Percentiles rank a stretch among this genome's conserved stretches.
phyloP scores from a whole-genome alignment of 129 eudicot species.

The Apium graveolens region DNA sequence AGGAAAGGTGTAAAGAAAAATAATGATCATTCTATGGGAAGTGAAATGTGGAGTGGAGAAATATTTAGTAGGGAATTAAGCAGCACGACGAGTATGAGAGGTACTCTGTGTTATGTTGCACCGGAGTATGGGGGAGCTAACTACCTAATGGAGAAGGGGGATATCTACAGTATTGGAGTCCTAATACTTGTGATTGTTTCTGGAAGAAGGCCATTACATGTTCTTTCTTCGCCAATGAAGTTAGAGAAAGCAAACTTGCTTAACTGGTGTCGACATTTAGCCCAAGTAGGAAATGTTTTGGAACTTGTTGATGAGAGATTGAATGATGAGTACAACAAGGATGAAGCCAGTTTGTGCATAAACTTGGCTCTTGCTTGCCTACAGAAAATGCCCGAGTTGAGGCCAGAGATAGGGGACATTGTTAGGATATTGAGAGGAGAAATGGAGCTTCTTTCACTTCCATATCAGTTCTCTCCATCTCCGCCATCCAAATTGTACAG shows the following conservation, averaged over 20 bases:
- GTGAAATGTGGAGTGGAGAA: slow-evolving; percentile 84
- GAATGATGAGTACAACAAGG: slow-evolving; percentile 48
- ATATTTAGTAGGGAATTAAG: slow-evolving; percentile 85
- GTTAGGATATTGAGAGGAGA: slow-evolving; percentile 84
- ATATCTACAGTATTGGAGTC: slow-evolving; percentile 89
- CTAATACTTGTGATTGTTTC: slow-evolving; percentile 79
- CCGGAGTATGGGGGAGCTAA: slow-evolving; percentile 80
- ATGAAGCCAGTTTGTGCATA: slow-evolving; percentile 72
- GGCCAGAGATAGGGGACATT: slow-evolving; percentile 86
- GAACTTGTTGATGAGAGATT: slow-evolving; percentile 80
- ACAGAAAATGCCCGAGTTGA: slow-evolving; percentile 78
- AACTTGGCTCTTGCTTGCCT: slow-evolving; percentile 83
- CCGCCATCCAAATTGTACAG: slow-evolving; percentile 66
- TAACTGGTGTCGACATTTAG: slow-evolving; percentile 78
- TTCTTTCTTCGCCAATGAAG: slow-evolving; percentile 92
- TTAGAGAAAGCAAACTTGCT: slow-evolving; percentile 93
- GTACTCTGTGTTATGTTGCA: slow-evolving; percentile 88
- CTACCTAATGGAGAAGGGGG: slow-evolving; percentile 72
- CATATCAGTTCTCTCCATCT: slow-evolving; percentile 83
- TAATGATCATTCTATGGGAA: slow-evolving; percentile 35
- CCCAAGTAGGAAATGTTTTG: slow-evolving; percentile 61
- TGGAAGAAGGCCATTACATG: slow-evolving; percentile 88
- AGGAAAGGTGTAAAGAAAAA: slow-evolving; percentile 52
- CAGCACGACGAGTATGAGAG: slow-evolving; percentile 99
- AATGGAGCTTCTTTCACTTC: slow-evolving; percentile 62